Base-by-base conservation (phyloP, 1,139 yeast species). In the Chernovozyma sophiae-reginae region DNA sequence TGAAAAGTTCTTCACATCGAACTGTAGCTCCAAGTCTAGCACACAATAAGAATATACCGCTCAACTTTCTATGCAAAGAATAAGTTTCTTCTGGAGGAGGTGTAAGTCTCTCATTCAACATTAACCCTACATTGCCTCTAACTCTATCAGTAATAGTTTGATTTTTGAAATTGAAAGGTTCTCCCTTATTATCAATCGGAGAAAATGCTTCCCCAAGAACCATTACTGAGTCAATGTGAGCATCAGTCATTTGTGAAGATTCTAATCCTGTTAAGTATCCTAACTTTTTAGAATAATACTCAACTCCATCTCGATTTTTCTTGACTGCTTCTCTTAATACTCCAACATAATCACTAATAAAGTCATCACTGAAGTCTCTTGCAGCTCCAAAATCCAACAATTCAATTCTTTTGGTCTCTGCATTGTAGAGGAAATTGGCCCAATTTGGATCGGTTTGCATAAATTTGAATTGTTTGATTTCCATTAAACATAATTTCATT, bases 371-470 rank as follows among this genome's bases (percentile, higher is more conserved):
- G 57, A 81, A 62, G 33, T 80, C 86, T 47, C 97, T 76, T 8
- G 97, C 84, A 1, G 98, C 97, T 33, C 98, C 99, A 61, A 92
- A 92, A 61, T 92, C 98, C 41, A 92, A 68, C 41, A 92, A 68
- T 58, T 90, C 97, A 42, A 92, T 77, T 58, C 82, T 79, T n/a
- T 52, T 44, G 3, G 85, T 77, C 17, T 66, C 48, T 30, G 70
- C 71, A 54, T 90, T 89, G 65, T 85, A 89, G 43, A 94, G 65
- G 62, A 94, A 94, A 58, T 92, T 92, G 35, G 98, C 97, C 98
- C 98, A 94, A 62, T 92, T 92, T 33, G 99, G 99, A 62, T 92
- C 99, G 1, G 98, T 90, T 63, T 92, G 99, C 99, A 92, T 92
- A 62, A 84, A 92, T 52, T 75, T 77, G 67, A 84, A 90, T 48